Conservation (phyloP, 768 basidiomycete genomes). For the Tricholoma hemisulphureum region DNA sequence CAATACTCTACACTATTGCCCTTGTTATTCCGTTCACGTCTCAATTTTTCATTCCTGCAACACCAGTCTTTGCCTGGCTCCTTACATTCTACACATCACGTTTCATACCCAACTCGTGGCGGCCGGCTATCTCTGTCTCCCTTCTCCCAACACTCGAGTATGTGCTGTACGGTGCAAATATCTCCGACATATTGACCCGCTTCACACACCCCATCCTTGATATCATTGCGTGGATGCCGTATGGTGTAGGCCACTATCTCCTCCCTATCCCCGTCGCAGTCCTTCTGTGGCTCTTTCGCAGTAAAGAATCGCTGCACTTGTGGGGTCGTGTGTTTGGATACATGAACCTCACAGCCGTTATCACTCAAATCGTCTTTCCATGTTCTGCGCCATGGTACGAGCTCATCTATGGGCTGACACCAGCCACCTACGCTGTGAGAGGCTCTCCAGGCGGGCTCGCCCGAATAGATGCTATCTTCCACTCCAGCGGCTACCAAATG, state of each 20-base stretch:
- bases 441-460: slow-evolving; percentile 93
- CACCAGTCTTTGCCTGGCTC: slow-evolving; percentile 83
- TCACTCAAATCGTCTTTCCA: slow-evolving; percentile 85
- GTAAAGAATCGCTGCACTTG: slow-evolving; percentile 73
- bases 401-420: slow-evolving; percentile 92
- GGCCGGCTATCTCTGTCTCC: slow-evolving; percentile 87
- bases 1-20: slow-evolving; percentile 62
- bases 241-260: slow-evolving; percentile 90
- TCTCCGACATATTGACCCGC: slow-evolving; percentile 93
- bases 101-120: slow-evolving; percentile 73
- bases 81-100: slow-evolving; percentile 83
- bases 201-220: slow-evolving; percentile 93
- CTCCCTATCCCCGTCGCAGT: slow-evolving; percentile 85
- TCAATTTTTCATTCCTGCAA: slow-evolving; percentile 89
- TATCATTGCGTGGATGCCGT: slow-evolving; percentile 93
- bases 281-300: slow-evolving; percentile 86
- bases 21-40: slow-evolving; percentile 83
- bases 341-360: slow-evolving; percentile 86
- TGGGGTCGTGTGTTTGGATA: slow-evolving; percentile 91
- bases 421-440: slow-evolving; percentile 87
- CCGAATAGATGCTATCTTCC: slow-evolving; percentile 88
- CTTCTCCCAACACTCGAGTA: slow-evolving; percentile 93
- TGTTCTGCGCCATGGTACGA: slow-evolving; percentile 99
- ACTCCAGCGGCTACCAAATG: slow-evolving; percentile 69
- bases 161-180: slow-evolving; percentile 95